A percentile compares a stretch with the other conserved stretches of the same genome.
Conservation (phyloP, 805 yeast genomes). For the Saturnispora serradocipensis region DNA sequence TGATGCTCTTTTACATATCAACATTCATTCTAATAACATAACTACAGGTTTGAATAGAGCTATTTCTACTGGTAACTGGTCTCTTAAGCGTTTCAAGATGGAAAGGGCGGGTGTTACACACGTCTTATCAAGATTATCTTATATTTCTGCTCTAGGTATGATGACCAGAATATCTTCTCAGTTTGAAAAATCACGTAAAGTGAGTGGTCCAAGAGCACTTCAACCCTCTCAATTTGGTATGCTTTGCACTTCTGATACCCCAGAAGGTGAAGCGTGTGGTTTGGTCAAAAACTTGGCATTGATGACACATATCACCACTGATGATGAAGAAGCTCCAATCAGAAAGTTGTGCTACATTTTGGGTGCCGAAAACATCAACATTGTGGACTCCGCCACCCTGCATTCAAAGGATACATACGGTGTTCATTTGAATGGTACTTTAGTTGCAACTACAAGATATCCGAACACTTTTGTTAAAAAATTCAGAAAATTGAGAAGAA, state of each 20-base stretch:
- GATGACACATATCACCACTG: constrained; percentile 98
- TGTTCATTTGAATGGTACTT: constrained; percentile 87
- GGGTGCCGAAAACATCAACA: constrained; percentile 82
- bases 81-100: constrained; percentile 97
- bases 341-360: constrained; percentile 63
- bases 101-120: constrained; percentile 99
- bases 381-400: constrained; percentile 73
- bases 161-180: constrained; percentile 99
- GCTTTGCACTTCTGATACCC: constrained; percentile 98
- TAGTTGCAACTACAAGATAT: constrained; percentile 80
- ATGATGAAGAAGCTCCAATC: constrained; percentile 91
- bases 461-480: constrained; percentile 73
- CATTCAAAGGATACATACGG: constrained; percentile 76
- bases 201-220: constrained; percentile 96
- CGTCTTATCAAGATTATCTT: constrained; percentile 82
- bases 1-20: constrained; percentile 83
- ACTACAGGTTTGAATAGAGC: constrained; percentile 94
- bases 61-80: constrained; percentile 98
- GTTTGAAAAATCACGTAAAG: constrained; percentile 95
- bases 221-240: constrained; percentile 99
- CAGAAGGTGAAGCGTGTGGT: constrained; percentile 99
- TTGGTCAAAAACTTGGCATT: constrained; percentile 92
- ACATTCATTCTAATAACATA: constrained; percentile 85
- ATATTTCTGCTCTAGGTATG: constrained; percentile 95
- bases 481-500: constrained; percentile 74